Evolutionary conservation across 768 basidiomycete genomes (phyloP), one percentile per base, ranked within the genome.

Genomic region (Boletus rufocinnamomeus): DNA sequence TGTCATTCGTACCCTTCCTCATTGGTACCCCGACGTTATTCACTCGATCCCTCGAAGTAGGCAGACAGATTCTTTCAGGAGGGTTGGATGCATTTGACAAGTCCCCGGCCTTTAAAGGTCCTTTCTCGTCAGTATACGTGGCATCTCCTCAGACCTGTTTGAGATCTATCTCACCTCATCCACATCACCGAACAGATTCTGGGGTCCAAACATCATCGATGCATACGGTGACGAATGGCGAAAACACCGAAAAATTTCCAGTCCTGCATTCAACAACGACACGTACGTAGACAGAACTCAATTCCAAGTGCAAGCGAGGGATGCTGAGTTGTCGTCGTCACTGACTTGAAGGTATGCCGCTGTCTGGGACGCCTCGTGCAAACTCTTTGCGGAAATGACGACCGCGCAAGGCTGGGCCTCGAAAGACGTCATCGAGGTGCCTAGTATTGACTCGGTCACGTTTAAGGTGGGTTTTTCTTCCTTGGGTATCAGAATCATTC

Each of bases 241-340:
- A 27, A 66, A 58, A 23, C 63, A 66, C 27, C 57, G 66, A 50
- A 64, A 57, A 37, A 54, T 66, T 3, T 13, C 56, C 17, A 50
- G 37, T 23, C 65, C 65, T 46, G 65, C 65, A 4, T 66, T 67
- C 9, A 64, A 64, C 49, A 64, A 61, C 3, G 59, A 64, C 5
- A 66, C 57, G 65, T 67, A 43, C 13, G 66, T 64, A 28, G 19
- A 53, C 19, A 28, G n/a, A 28, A 32, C 17, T 10, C 3, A 8
- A 28, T 30, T 44, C 14, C 2, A 3, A 43, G 19, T 14, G n/a
- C 43, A 6, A 8, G 19, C 16, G 34, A 44, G 17, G 2, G 19
- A 49, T n/a, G 17, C 38, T 41, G 11, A 59, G 3, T 49, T 8
- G 32, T 28, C 10, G 21, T 28, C 3, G 13, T 28, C 17, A 16